These are phyloP conservation scores for Fusarium transvaalense DNA, from an alignment of 2,329 filamentous ascomycete genomes.

Conservation along the genomic window DNA sequence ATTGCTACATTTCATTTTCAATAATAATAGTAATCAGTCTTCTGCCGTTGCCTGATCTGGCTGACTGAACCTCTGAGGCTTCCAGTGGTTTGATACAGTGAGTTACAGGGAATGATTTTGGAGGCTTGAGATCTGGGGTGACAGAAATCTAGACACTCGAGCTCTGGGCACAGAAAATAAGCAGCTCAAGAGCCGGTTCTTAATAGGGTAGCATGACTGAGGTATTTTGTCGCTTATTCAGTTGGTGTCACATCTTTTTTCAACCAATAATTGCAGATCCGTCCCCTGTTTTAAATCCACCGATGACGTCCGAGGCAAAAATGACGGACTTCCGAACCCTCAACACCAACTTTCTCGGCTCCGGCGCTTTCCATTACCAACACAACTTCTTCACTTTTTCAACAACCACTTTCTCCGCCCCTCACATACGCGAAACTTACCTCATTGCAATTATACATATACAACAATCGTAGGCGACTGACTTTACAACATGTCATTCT, in stretches of 20 bases:
- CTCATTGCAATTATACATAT: neutral
- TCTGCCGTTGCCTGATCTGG: neutral
- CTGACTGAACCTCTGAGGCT: neutral
- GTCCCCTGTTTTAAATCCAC: constrained; percentile 17
- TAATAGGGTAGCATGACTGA: too few species aligned
- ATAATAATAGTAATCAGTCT: too few species aligned
- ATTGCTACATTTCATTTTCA: neutral
- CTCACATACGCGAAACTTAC: accelerated
- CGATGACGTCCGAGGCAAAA: constrained; percentile 53
- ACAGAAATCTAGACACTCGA: neutral
- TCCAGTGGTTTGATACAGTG: neutral
- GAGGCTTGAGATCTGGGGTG: neutral
- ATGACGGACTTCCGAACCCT: constrained; percentile 46
- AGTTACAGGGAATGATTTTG: neutral
- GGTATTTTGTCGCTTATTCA: neutral
- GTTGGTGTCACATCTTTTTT: neutral
- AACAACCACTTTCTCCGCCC: neutral
- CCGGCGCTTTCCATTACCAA: constrained; percentile 25
- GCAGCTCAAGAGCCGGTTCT: too few species aligned
- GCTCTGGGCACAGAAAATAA: too few species aligned
- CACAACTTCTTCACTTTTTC: constrained; percentile 20
- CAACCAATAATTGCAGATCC: too few species aligned
- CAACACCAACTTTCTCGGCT: constrained; percentile 43
- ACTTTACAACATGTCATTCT: constrained; percentile 50
- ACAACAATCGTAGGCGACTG: neutral